Percentiles rank a stretch among this genome's conserved stretches.
phyloP scores from a whole-genome alignment of 2,329 filamentous ascomycete species.

The Xylariaceae sp. region DNA sequence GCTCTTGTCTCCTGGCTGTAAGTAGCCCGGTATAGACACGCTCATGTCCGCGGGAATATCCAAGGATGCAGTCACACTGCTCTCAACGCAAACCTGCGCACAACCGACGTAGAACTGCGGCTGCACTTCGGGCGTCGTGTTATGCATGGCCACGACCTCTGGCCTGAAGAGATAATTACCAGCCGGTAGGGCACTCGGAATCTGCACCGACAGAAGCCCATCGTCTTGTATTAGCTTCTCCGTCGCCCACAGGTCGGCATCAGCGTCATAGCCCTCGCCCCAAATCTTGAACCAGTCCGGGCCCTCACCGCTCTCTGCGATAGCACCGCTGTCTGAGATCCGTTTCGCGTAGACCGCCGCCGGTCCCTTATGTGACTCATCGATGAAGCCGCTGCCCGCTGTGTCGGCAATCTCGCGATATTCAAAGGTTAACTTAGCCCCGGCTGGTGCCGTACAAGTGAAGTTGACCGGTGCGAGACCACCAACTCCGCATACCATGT shows the following conservation, averaged over 20 bases:
- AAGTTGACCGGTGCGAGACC: slow-evolving; percentile 4
- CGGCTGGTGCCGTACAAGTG: slow-evolving; percentile 3
- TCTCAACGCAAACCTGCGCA: slow-evolving; percentile 2
- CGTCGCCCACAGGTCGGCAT: slow-evolving; percentile 15
- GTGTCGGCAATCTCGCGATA: slow-evolving; percentile 8
- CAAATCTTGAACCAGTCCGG: slow-evolving; percentile 14
- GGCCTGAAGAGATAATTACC: slow-evolving; percentile 55
- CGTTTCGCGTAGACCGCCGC: slow-evolving; percentile 12
- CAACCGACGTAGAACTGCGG: slow-evolving; percentile 36
- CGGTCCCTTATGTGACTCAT: slow-evolving; percentile 6
- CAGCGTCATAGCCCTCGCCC: slow-evolving; percentile 20
- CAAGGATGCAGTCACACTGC: slow-evolving; percentile 22
- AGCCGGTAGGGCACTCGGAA: slow-evolving; percentile 43
- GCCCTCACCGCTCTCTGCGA: slow-evolving; percentile 1
- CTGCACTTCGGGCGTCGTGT: slow-evolving; percentile 28
- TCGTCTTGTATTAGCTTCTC: slow-evolving; percentile 39
- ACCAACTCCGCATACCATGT: slow-evolving; percentile 9
- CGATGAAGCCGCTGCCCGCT: slow-evolving; percentile 7
- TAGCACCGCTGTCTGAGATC: neutral
- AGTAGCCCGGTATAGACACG: slow-evolving; percentile 12
- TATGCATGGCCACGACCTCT: slow-evolving; percentile 54
- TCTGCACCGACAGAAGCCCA: slow-evolving; percentile 41
- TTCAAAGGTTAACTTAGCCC: slow-evolving; percentile 10
- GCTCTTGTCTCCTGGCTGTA: slow-evolving; percentile 8
- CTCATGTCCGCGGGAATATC: slow-evolving; percentile 30